These are phyloP conservation scores for Garcileccinum viscosum DNA, from an alignment of 1,284 basidiomycete species.

Conservation along the genomic window DNA sequence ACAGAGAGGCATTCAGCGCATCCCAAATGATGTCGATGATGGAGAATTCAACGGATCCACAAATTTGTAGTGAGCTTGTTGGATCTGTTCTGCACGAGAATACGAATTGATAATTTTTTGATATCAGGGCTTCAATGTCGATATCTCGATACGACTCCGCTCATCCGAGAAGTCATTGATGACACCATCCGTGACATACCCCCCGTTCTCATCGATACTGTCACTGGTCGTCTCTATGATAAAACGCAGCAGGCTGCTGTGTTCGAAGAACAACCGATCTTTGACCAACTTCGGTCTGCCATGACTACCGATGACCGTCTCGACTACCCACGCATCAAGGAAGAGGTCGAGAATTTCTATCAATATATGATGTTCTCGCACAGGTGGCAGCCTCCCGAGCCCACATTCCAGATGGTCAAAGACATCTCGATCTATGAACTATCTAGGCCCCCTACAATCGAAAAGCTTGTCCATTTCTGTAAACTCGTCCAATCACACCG, in stretches of 20 bases:
- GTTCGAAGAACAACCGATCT: not conserved
- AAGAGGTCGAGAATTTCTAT: conserved; percentile 13
- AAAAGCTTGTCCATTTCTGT: conserved; percentile 12
- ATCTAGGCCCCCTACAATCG: not conserved
- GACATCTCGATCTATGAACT: conserved; percentile 10
- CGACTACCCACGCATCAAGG: conserved; percentile 4
- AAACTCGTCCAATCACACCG: not conserved
- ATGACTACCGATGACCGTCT: not conserved
- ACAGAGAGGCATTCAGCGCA: not conserved
- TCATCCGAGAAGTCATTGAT: not conserved
- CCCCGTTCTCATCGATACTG: not conserved
- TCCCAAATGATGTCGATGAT: conserved; percentile 1
- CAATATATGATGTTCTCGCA: too few species aligned
- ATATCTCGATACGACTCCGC: not conserved
- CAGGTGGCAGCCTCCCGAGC: too few species aligned
- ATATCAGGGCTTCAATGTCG: not conserved
- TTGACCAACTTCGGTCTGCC: not conserved
- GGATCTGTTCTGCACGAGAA: not conserved
- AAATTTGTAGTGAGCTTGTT: not conserved
- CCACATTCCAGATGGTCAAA: too few species aligned
- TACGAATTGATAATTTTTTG: not conserved
- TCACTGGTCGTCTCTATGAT: not conserved
- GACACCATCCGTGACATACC: conserved; percentile 3
- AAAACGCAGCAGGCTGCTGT: not conserved
- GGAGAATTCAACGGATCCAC: not conserved